Conservation (phyloP, 2,329 filamentous ascomycete species). For the Penicillium sclerotiorum region DNA sequence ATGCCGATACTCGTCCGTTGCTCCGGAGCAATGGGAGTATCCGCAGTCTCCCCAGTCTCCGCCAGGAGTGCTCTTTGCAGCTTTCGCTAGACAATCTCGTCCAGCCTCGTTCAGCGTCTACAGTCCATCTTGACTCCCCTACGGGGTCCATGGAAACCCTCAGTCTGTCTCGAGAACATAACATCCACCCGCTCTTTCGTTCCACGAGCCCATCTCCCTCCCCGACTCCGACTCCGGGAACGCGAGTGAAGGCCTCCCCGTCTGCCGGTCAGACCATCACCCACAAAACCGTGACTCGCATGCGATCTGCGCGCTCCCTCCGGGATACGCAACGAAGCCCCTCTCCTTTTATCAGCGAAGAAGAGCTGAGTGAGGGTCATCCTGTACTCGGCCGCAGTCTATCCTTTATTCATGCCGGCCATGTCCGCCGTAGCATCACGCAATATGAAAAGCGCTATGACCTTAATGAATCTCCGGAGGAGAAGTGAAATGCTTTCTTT, state of each 20-base stretch:
- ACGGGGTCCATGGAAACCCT: slow-evolving; percentile 23
- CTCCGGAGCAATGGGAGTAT: slow-evolving; percentile 18
- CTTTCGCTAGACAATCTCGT: slow-evolving; percentile 30
- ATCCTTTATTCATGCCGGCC: slow-evolving; percentile 19
- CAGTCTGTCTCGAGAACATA: slow-evolving; percentile 45
- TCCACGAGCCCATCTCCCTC: slow-evolving; percentile 56
- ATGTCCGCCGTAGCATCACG: slow-evolving; percentile 27
- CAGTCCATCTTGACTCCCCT: slow-evolving; percentile 18
- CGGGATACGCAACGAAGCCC: slow-evolving; percentile 20
- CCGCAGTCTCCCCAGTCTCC: slow-evolving; percentile 24
- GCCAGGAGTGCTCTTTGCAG: slow-evolving; percentile 23
- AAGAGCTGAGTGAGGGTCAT: background rate
- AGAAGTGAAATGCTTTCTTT: slow-evolving; percentile 22
- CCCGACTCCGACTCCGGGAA: slow-evolving; percentile 54
- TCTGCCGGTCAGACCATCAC: slow-evolving; percentile 57
- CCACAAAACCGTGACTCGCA: slow-evolving; percentile 37
- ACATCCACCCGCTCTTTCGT: slow-evolving; percentile 63
- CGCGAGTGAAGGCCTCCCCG: slow-evolving; percentile 58
- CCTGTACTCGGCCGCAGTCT: no score
- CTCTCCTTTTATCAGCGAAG: slow-evolving; percentile 10
- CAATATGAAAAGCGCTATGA: slow-evolving; percentile 30
- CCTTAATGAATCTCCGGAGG: slow-evolving; percentile 33
- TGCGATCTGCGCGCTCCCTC: slow-evolving; percentile 39
- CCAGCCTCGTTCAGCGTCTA: slow-evolving; percentile 26
- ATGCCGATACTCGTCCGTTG: slow-evolving; percentile 16